Base-by-base conservation (phyloP, 108 stramenopile species). In the Discostella stelligeroides region DNA sequence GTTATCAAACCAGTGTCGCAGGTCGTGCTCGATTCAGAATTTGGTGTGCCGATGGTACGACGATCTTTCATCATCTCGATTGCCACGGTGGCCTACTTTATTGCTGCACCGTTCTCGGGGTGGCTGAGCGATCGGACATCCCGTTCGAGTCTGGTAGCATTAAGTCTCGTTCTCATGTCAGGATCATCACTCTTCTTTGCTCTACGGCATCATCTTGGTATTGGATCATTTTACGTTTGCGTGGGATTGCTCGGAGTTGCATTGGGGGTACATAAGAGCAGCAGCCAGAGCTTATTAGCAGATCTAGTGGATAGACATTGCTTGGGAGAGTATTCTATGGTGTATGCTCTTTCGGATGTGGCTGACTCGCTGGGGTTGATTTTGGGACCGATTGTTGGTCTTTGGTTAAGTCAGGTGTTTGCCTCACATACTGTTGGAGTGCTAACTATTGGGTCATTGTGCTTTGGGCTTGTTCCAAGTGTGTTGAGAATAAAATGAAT, bases 1-100 rank as follows among this genome's bases (percentile, higher is more conserved):
- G 66, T 74, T 5, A 74, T 74, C 66, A 74, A 74, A 51, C 73
- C 73, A 12, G 10, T 74, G 0, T 74, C 73, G 4, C 73, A 74
- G 50, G 73, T 74, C 4, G 73, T 74, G 7, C 48, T 74, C 38
- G 73, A 74, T 29, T 17, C 59, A 59, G 73, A 74, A 68, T 74
- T 74, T 29, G 73, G 73, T 30, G n/a, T 74, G 4, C 28, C 66
- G 2, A 68, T 74, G 73, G 66, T 74, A 15, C 43, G 68, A 46
- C 66, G 73, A 39, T 74, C 73, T 30, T 60, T 74, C 45, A 74
- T 74, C 48, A 74, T 74, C 10, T 68, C 66, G 25, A 74, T 74
- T 9, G 73, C 73, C 7, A 74, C 73, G 20, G 57, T 74, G 42
- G 29, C 73, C 18, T 74, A 60, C 67, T 74, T 74, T 30, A 60